Base-by-base conservation (phyloP, 2,329 filamentous ascomycete species). In the Elsinoe fawcettii region DNA sequence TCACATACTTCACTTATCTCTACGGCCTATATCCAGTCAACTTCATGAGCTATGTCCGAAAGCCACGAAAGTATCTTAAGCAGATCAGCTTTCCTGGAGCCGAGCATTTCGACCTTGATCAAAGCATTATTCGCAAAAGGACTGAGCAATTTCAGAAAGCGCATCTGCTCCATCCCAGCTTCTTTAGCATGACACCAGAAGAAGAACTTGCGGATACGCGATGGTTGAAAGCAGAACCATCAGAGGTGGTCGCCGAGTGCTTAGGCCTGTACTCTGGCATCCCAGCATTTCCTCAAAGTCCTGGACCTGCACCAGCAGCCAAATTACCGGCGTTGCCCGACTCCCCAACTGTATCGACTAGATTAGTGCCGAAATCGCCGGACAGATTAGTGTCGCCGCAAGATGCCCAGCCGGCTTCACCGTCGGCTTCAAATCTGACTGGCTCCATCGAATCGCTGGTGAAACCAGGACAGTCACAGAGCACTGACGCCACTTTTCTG, bases 21-120 rank as follows among this genome's bases (percentile, higher is more conserved):
- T 93, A 93, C 63, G 89, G 88, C 0, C 73, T 93, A 3, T 93
- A 92, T 62, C 88, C 88, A 1, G 81, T 92, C 66, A 92, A 92
- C 67, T 90, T 93, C 64, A 87, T 90, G 81, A 86, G 86, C 69
- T 93, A 92, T 67, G 86, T 93, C 60, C 81, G 88, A 58, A 92
- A 92, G 66, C 88, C 88, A 2, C 83, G 90, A 63, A 82, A 86
- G 61, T 92, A 87, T 66, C 75, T 93, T 8, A 84, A 88, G 47
- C 85, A 87, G 65, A 82, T 86, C 39, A 82, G 88, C 61, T 86
- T 84, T 30, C 77, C 81, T 3, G 82, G 84, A 51, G 80, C 84
- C 1, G 85, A 90, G 61, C 85, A 88, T 56, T 80, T 92, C 43
- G 87, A 91, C 65, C 79, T 92, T 2, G 86, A 92, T 63, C 86